Conservation (phyloP, 805 yeast species). For the Myxozyma geophila region DNA sequence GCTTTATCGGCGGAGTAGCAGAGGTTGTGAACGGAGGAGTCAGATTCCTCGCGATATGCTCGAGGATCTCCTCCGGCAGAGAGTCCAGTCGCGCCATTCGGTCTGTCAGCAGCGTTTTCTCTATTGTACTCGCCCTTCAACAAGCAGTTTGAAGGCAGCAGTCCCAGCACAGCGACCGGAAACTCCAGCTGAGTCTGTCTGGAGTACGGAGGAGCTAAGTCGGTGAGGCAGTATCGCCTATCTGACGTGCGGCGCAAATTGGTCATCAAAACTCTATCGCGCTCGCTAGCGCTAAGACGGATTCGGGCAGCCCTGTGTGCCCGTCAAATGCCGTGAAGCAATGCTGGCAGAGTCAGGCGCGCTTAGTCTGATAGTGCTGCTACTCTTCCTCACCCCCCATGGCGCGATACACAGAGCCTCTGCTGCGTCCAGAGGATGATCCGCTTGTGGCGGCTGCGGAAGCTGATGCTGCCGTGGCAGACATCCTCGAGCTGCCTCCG, state of each 20-base stretch:
- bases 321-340: no score
- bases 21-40: conserved; percentile 21
- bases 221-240: neutral
- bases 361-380: neutral
- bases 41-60: conserved; percentile 15
- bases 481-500: conserved; percentile 20
- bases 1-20: conserved; percentile 13
- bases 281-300: no score
- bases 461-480: conserved; percentile 24
- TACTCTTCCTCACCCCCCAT: neutral
- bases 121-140: no score
- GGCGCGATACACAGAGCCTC: conserved; percentile 17
- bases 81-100: conserved; percentile 13
- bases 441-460: conserved; percentile 20
- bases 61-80: conserved; percentile 32
- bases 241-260: conserved; percentile 9
- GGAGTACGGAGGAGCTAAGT: neutral
- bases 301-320: no score
- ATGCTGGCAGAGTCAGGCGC: neutral
- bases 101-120: neutral
- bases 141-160: neutral
- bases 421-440: conserved; percentile 25
- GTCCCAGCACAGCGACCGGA: neutral
- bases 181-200: neutral
- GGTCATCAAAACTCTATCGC: conserved; percentile 4